Conservation (phyloP, 2,329 filamentous ascomycete species). For the Esteya vermicola region DNA sequence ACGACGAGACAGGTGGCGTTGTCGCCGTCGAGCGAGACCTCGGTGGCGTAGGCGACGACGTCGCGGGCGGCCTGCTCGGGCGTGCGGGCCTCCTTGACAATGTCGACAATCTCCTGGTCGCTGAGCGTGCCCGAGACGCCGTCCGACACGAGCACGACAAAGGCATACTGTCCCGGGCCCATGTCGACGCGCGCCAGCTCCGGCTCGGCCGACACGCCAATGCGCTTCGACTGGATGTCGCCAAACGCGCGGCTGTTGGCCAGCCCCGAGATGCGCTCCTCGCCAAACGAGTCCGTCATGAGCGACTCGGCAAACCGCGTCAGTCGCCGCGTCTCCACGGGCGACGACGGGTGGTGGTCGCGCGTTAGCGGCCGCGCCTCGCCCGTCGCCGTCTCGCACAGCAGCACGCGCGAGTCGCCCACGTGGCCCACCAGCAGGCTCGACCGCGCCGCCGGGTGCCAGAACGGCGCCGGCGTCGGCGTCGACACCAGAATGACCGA, state of each 20-base stretch:
- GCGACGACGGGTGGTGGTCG: constrained; percentile 85
- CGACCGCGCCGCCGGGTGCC: constrained; percentile 77
- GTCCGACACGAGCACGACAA: constrained; percentile 78
- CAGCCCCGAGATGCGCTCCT: constrained; percentile 85
- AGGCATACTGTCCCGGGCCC: constrained; percentile 71
- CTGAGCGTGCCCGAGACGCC: constrained; percentile 74
- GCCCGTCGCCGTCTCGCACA: constrained; percentile 78
- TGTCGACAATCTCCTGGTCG: constrained; percentile 93
- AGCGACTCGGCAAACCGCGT: constrained; percentile 65
- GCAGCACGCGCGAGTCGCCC: constrained; percentile 79
- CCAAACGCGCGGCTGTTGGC: constrained; percentile 93
- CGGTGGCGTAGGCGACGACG: constrained; percentile 77
- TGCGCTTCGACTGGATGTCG: constrained; percentile 79
- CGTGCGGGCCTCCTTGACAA: constrained; percentile 84
- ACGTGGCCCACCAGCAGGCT: constrained; percentile 82
- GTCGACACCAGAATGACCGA: constrained; percentile 85
- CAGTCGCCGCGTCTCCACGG: constrained; percentile 67
- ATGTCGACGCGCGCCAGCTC: constrained; percentile 72
- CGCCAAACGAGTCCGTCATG: constrained; percentile 90
- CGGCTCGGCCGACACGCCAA: constrained; percentile 88
- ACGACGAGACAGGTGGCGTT: constrained; percentile 58
- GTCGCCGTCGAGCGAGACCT: constrained; percentile 56
- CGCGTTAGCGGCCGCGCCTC: constrained; percentile 68
- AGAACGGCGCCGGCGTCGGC: constrained; percentile 81
- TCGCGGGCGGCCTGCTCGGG: constrained; percentile 71